A percentile compares a stretch with the other conserved stretches of the same genome.
Conservation (phyloP, 2,329 filamentous ascomycete species). For the Helminthosporium solani region DNA sequence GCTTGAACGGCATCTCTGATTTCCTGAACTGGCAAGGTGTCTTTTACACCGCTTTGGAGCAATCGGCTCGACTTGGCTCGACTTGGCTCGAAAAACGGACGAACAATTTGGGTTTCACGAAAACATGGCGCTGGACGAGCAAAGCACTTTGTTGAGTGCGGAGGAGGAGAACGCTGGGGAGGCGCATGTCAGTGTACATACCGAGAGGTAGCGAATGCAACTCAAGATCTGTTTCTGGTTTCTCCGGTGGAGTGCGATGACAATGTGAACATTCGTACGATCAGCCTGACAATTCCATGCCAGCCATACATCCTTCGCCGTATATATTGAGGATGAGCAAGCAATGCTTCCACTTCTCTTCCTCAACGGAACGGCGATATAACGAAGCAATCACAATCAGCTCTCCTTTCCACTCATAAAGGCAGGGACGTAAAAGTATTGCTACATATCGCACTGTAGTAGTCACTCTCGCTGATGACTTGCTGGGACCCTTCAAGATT, state of each 20-base stretch:
- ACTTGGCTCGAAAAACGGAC: too few relatives aligned
- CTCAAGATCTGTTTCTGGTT: not conserved
- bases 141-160: not conserved
- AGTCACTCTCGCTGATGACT: too few relatives aligned
- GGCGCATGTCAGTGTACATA: not conserved
- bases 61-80: constrained; percentile 3
- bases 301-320: constrained; percentile 24
- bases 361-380: constrained; percentile 42
- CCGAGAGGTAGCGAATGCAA: not conserved
- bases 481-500: too few relatives aligned
- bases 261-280: too few relatives aligned
- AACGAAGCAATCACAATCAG: constrained; percentile 43
- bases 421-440: constrained; percentile 42
- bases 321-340: constrained; percentile 31
- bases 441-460: constrained; percentile 24
- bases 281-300: too few relatives aligned
- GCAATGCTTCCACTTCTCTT: constrained; percentile 28
- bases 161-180: not conserved
- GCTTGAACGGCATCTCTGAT: constrained; percentile 98
- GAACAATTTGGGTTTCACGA: constrained; percentile 4
- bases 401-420: constrained; percentile 33
- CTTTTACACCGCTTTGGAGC: constrained; percentile 1
- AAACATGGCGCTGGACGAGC: not conserved
- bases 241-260: not conserved
- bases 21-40: constrained; percentile 58